phyloP scores from a whole-genome alignment of 169 alveolate genomes.

The Plasmodium gallinaceum region DNA sequence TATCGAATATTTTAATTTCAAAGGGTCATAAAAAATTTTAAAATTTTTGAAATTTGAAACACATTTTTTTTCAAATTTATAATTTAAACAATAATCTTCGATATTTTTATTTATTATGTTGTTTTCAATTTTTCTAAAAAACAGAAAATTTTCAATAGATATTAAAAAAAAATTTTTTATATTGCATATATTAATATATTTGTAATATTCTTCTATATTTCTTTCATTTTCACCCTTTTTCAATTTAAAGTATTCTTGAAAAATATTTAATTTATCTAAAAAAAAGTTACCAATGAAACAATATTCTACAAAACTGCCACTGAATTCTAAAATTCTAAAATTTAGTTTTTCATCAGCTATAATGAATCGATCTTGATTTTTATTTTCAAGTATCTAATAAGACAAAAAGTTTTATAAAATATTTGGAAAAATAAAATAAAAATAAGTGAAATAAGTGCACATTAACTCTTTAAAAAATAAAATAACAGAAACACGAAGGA shows the following conservation, averaged over 20 bases:
- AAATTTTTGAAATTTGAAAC: neutral
- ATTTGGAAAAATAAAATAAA: neutral
- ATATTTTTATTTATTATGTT: neutral
- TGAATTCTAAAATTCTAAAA: constrained; percentile 36
- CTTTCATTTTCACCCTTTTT: constrained; percentile 1
- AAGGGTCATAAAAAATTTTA: constrained; percentile 10
- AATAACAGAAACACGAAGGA: neutral
- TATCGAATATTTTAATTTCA: constrained; percentile 7
- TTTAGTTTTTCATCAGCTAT: constrained; percentile 60
- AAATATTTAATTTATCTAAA: constrained; percentile 19
- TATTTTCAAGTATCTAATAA: constrained; percentile 15
- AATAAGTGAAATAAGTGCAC: neutral
- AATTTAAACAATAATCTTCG: constrained; percentile 8
- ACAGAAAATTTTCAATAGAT: constrained; percentile 48
- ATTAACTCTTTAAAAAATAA: neutral
- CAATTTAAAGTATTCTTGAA: neutral
- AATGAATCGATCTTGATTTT: constrained; percentile 28
- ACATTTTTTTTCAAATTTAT: neutral
- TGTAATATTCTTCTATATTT: constrained; percentile 5
- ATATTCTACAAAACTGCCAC: constrained; percentile 31
- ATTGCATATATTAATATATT: constrained; percentile 35
- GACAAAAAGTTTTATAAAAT: neutral
- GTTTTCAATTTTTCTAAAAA: constrained; percentile 10
- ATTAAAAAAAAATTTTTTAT: constrained; percentile 7
- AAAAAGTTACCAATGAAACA: constrained; percentile 40